Base-by-base conservation (phyloP, 768 basidiomycete genomes). In the Podaxis sp. region DNA sequence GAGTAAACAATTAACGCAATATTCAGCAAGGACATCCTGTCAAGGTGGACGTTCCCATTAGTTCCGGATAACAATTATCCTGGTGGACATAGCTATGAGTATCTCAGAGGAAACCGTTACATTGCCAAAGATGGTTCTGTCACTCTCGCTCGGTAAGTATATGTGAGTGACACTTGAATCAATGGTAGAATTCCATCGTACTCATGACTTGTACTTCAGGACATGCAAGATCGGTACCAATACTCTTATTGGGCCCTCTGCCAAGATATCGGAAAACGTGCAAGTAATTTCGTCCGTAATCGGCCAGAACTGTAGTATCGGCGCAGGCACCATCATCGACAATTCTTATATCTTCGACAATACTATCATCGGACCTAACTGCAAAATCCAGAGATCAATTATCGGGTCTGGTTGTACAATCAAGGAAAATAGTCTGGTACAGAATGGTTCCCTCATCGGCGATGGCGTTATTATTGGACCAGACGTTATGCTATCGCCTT, bases 21-120 rank as follows among this genome's bases (percentile, higher is more conserved):
- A 25, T 55, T 59, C 68, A 96, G 95, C 76, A 92, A 93, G 73
- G 95, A 98, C 67, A 93, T 99, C 52, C 74, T 98, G 32, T 85
- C 93, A 47, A 81, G 97, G 65, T 95, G 94, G 91, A 91, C 93
- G 4, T 98, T 96, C 76, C 97, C 97, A 1, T 78, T 98, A 7
- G 94, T 95, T 4, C 96, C 96, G 7, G 97, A 98, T 70, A 88
- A 95, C 71, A 93, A 95, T 72, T 85, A 95, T 66, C 94, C 93
- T 1, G 83, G 88, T 13, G 88, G 88, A 5, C 86, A 90, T 59
- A 69, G 79, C 38, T 98, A 98, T 70, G 92, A 96, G 69, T 87
- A 95, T 68, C 82, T 89, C 37, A 84, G 90, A 28, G 94, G 93
- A 5, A 93, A 95, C 73, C 88, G 89, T 65, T 99, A 98, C 69